These are phyloP conservation scores for Rhizopus delemar DNA, from an alignment of 371 early-diverging fungal species.

Conservation along the genomic window DNA sequence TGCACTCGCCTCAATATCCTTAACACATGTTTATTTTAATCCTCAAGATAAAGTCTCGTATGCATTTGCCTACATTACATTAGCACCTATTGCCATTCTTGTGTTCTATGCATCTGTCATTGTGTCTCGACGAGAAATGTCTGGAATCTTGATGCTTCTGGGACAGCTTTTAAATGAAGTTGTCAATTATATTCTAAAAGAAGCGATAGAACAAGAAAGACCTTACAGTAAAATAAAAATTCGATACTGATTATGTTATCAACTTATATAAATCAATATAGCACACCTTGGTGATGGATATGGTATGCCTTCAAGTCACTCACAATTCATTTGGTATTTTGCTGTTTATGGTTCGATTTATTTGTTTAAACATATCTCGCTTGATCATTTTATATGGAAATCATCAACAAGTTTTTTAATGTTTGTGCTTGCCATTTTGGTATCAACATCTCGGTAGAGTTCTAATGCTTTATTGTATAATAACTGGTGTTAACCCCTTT, in stretches of 20 bases:
- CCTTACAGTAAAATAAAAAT: slow-evolving; percentile 63
- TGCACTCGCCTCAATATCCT: slow-evolving; percentile 58
- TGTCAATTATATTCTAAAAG: slow-evolving; percentile 74
- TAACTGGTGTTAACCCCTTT: neutral
- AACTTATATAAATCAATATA: slow-evolving; percentile 18
- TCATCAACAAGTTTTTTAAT: slow-evolving; percentile 34
- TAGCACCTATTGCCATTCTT: slow-evolving; percentile 77
- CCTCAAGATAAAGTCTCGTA: slow-evolving; percentile 55
- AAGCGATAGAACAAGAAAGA: slow-evolving; percentile 68
- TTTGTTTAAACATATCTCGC: slow-evolving; percentile 45
- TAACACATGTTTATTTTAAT: slow-evolving; percentile 77
- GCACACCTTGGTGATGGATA: slow-evolving; percentile 83
- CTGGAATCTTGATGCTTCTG: slow-evolving; percentile 67
- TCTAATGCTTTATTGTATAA: neutral
- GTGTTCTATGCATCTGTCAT: slow-evolving; percentile 79
- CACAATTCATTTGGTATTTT: slow-evolving; percentile 92
- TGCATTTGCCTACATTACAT: slow-evolving; percentile 68
- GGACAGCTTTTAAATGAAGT: slow-evolving; percentile 86
- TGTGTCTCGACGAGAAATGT: slow-evolving; percentile 73
- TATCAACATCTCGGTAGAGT: slow-evolving; percentile 62
- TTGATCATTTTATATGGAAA: slow-evolving; percentile 47
- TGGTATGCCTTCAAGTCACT: slow-evolving; percentile 94
- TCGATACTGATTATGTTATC: neutral
- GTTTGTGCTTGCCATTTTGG: slow-evolving; percentile 41
- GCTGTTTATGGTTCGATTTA: slow-evolving; percentile 66